A percentile compares a stretch with the other conserved stretches of the same genome.
Evolutionary conservation across 169 alveolate genomes (phyloP).

Genomic region (Plasmodium cynomolgi): DNA sequence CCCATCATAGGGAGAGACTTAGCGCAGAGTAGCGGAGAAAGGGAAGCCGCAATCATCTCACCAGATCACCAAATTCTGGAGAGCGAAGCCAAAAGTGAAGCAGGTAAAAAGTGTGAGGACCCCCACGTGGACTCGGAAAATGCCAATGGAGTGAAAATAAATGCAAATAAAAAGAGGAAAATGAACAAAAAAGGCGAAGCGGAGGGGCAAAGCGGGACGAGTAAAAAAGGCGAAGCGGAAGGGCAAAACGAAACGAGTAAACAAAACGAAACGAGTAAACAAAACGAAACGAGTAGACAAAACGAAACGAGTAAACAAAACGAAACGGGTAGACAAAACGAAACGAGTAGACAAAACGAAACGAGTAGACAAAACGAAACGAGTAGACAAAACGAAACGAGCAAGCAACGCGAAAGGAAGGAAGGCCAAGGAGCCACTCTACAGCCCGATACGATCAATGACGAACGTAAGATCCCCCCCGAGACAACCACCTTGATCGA

Average conservation of each 20-base stretch:
- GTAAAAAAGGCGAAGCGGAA: too few relatives aligned
- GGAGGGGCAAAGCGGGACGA: constrained; percentile 7
- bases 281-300: neutral
- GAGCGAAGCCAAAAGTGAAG: constrained; percentile 17
- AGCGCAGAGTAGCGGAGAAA: neutral
- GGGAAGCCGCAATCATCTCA: neutral
- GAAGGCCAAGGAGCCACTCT: neutral
- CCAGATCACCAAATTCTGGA: neutral
- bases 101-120: neutral
- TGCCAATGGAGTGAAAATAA: neutral
- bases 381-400: constrained; percentile 13
- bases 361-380: neutral
- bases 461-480: neutral
- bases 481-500: neutral
- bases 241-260: neutral
- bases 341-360: neutral
- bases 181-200: constrained; percentile 4
- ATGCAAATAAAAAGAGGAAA: neutral
- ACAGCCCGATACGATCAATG: neutral
- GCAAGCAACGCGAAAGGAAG: constrained; percentile 3
- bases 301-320: neutral
- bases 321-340: neutral
- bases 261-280: constrained; percentile 22
- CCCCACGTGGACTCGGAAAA: neutral
- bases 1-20: neutral